Percentiles rank a stretch among this genome's conserved stretches.
Conservation (phyloP, 2,329 filamentous ascomycete species). For the Talaromyces sp. region DNA sequence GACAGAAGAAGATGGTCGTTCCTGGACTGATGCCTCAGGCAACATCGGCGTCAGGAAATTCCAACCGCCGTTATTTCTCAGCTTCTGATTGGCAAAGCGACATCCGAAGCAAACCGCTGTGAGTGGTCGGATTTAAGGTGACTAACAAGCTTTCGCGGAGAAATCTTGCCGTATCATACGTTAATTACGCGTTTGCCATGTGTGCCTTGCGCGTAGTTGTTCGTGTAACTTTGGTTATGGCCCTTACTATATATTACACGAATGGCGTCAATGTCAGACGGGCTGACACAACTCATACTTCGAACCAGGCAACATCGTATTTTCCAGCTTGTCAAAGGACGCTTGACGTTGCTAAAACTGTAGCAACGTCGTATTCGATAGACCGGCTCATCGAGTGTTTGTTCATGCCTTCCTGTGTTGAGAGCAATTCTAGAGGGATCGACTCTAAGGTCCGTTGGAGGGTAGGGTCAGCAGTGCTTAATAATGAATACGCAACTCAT, state of each 20-base stretch:
- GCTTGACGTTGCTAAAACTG: background rate
- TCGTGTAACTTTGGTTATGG: background rate
- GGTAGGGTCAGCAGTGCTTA: background rate
- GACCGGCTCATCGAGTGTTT: background rate
- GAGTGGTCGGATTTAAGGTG: conserved; percentile 9
- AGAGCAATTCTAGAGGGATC: background rate
- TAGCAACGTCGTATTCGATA: background rate
- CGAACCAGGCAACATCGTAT: background rate
- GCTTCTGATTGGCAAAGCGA: background rate
- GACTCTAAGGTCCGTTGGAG: background rate
- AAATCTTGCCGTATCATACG: background rate
- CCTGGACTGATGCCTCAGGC: background rate
- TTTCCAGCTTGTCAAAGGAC: background rate
- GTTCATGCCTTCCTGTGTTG: background rate
- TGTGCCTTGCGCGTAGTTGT: background rate
- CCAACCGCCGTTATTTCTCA: background rate
- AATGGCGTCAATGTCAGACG: background rate
- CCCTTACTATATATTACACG: background rate
- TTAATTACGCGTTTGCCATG: background rate
- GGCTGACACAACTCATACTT: background rate
- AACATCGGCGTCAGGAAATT: background rate
- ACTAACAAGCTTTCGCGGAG: conserved; percentile 3
- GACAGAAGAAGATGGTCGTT: background rate
- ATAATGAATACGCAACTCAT: background rate
- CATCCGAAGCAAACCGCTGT: background rate